Evolutionary conservation across 106 monocot species (phyloP).

Genomic region (Platanthera zijinensis): DNA sequence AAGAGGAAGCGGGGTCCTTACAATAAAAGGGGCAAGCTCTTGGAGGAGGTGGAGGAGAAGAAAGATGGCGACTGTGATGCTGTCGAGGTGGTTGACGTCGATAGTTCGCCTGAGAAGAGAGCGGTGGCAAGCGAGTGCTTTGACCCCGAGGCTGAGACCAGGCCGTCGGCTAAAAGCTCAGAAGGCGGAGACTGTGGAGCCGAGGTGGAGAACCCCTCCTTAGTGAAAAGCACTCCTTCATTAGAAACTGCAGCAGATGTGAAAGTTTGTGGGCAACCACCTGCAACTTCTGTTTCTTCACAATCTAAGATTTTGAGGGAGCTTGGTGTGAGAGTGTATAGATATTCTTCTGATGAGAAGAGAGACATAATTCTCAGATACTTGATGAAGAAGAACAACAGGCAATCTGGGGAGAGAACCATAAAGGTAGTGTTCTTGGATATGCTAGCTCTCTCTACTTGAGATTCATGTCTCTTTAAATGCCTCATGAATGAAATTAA

Average conservation of each 20-base stretch:
- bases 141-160: background rate
- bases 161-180: background rate
- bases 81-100: constrained; percentile 30
- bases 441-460: background rate
- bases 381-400: constrained; percentile 33
- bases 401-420: constrained; percentile 24
- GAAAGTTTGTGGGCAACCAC: constrained; percentile 9
- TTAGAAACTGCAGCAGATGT: background rate
- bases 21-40: background rate
- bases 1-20: constrained; percentile 6
- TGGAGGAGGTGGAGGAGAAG: background rate
- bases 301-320: constrained; percentile 26
- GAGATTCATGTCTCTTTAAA: background rate
- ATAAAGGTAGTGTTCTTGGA: constrained; percentile 15
- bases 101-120: constrained; percentile 17
- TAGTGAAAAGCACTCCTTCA: background rate
- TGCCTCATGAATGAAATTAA: background rate
- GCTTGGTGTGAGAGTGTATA: constrained; percentile 27
- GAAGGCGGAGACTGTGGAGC: background rate
- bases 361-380: constrained; percentile 42
- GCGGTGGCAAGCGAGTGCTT: background rate
- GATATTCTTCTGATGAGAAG: constrained; percentile 41
- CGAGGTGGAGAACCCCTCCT: background rate
- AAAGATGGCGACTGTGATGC: constrained; percentile 9
- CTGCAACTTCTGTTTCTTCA: constrained; percentile 7